Evolutionary conservation across 306 rosid genomes (phyloP).

Genomic region (Hylodesmum podocarpum): DNA sequence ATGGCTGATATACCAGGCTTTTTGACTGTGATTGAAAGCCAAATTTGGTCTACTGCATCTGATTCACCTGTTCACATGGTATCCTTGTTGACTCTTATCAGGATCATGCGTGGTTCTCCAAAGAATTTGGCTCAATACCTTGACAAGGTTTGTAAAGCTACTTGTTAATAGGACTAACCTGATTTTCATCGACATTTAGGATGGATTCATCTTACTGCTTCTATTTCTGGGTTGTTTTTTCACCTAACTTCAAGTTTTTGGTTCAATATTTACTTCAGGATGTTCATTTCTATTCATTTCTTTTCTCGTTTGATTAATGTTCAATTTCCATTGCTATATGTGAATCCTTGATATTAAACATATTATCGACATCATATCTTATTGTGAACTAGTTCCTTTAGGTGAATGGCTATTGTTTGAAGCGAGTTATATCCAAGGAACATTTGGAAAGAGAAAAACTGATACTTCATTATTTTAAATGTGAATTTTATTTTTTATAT

Average conservation of each 20-base stretch:
- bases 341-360: slow-evolving; percentile 16
- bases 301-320: slow-evolving; percentile 11
- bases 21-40: slow-evolving; percentile 78
- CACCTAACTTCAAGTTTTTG: neutral
- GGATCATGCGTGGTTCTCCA: slow-evolving; percentile 84
- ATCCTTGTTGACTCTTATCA: slow-evolving; percentile 81
- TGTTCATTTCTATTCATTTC: slow-evolving; percentile 15
- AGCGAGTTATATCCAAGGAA: slow-evolving; percentile 7
- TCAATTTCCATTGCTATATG: neutral
- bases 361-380: slow-evolving; percentile 2
- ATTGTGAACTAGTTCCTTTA: slow-evolving; percentile 5
- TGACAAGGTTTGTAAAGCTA: slow-evolving; percentile 76
- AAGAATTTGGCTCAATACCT: slow-evolving; percentile 82
- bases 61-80: slow-evolving; percentile 93
- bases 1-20: slow-evolving; percentile 81
- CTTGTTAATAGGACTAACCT: slow-evolving; percentile 24
- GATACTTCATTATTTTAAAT: slow-evolving; percentile 12
- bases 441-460: neutral
- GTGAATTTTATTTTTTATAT: neutral
- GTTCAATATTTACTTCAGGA: slow-evolving; percentile 11
- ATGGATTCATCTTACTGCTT: slow-evolving; percentile 15
- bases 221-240: slow-evolving; percentile 22
- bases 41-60: slow-evolving; percentile 98
- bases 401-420: neutral
- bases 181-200: slow-evolving; percentile 6